Conservation (phyloP, 345 rosid species). For the Turritis glabra region DNA sequence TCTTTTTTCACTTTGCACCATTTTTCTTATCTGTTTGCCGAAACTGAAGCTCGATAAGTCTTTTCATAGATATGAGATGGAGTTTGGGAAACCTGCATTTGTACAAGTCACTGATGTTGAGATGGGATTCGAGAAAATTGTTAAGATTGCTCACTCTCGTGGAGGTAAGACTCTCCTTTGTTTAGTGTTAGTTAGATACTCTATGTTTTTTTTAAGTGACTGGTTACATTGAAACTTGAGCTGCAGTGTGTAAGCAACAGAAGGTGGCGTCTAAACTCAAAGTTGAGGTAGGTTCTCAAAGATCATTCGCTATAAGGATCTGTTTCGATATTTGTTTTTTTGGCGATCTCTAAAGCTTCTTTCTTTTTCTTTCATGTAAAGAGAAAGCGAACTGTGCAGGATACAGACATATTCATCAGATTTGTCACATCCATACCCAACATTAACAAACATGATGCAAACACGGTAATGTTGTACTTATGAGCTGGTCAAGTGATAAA, state of each 20-base stretch:
- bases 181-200: constrained; percentile 1
- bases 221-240: not conserved
- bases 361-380: constrained; percentile 39
- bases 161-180: constrained; percentile 51
- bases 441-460: constrained; percentile 84
- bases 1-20: not conserved
- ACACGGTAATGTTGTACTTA: constrained; percentile 49
- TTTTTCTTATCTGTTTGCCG: not conserved
- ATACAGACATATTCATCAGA: constrained; percentile 56
- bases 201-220: not conserved
- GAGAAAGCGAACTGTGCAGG: constrained; percentile 67
- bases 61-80: constrained; percentile 60
- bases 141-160: constrained; percentile 81
- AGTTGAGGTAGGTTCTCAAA: constrained; percentile 62
- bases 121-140: constrained; percentile 97
- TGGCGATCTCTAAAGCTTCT: not conserved
- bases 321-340: not conserved
- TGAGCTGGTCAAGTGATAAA: not conserved
- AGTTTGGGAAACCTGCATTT: constrained; percentile 86
- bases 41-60: not conserved
- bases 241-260: constrained; percentile 81
- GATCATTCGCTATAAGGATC: not conserved
- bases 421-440: constrained; percentile 79
- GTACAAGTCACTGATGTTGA: constrained; percentile 76
- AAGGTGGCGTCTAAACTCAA: constrained; percentile 65